Evolutionary conservation across 2,329 filamentous ascomycete genomes (phyloP).

Genomic region (Beauveria rudraprayagi): DNA sequence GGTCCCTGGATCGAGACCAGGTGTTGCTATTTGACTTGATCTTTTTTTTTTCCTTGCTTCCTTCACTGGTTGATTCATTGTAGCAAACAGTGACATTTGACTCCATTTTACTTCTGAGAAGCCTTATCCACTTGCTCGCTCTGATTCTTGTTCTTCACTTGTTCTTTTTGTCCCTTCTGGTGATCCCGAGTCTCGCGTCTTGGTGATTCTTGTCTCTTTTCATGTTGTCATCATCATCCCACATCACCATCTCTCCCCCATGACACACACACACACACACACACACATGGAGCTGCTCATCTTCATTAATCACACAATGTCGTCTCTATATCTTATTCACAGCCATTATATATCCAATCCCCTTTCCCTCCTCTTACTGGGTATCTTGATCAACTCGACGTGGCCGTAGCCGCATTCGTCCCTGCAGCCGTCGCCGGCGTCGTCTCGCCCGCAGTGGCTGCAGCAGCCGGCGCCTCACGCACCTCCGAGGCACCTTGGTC

Average conservation of each 20-base stretch:
- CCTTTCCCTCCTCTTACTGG: background rate
- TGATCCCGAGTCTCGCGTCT: background rate
- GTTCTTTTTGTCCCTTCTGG: background rate
- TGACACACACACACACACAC: background rate
- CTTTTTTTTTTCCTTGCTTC: background rate
- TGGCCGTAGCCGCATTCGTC: background rate
- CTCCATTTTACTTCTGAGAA: background rate
- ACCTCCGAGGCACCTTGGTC: background rate
- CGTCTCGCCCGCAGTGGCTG: background rate
- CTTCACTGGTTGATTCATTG: background rate
- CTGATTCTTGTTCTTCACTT: no score
- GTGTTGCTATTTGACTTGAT: conserved; percentile 7
- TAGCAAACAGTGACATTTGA: background rate
- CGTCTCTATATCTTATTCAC: background rate
- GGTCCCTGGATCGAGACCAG: conserved; percentile 13
- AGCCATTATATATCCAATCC: background rate
- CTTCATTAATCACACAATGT: background rate
- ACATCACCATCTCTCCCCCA: no score
- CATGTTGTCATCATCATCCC: background rate
- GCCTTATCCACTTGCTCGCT: background rate
- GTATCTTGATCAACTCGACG: conserved; percentile 9
- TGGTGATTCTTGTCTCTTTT: background rate
- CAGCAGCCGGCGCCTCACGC: background rate
- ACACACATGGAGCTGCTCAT: background rate
- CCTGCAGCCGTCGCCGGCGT: background rate